Evolutionary conservation across 2,329 filamentous ascomycete species (phyloP), one percentile per base, ranked within the genome.

Genomic region (Pseudocercospora macadamiae): DNA sequence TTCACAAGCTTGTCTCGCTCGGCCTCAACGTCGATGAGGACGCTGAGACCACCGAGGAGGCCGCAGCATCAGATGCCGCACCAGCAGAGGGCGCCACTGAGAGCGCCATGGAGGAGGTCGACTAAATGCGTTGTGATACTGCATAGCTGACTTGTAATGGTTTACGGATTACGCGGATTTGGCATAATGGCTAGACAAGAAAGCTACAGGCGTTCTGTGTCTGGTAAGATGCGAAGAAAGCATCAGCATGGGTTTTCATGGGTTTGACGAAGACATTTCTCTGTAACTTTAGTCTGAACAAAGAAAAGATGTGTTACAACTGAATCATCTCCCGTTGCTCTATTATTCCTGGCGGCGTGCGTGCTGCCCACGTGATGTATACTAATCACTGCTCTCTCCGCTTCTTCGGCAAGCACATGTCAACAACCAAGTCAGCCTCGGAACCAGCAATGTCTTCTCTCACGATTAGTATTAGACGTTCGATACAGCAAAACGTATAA

Each of bases 21-120:
- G 95, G 95, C 71, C 84, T 99, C 76, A 97, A 97, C 86, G 90
- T 99, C 66, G 93, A 97, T 70, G 93, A 97, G 83, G 89, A 93
- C 75, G 87, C 90, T 58, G 92, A 96, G 80, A 85, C 87, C 58
- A 71, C 76, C 61, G 80, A 81, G 69, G 82, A 84, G 77, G 76
- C 79, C 66, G 82, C 82, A 65, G 83, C 83, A 61, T 80, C 80
- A 56, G 82, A 82, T 61, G 84, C 85, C 65, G 78, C 86, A 58
- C 82, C 86, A 57, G 80, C 87, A 61, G 84, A 82, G 55, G 85
- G 84, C 70, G 83, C 83, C 66, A 89, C 88, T 71, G 92, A 96
- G 87, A 96, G 89, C 82, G 89, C 93, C 78, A 99, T 99, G 95
- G 95, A 99, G 88, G 95, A 99, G 87, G 95, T 99, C 77, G 95